Evolutionary conservation across 139 green algal species (phyloP).

Genomic region (Tetradesmus obliquus): DNA sequence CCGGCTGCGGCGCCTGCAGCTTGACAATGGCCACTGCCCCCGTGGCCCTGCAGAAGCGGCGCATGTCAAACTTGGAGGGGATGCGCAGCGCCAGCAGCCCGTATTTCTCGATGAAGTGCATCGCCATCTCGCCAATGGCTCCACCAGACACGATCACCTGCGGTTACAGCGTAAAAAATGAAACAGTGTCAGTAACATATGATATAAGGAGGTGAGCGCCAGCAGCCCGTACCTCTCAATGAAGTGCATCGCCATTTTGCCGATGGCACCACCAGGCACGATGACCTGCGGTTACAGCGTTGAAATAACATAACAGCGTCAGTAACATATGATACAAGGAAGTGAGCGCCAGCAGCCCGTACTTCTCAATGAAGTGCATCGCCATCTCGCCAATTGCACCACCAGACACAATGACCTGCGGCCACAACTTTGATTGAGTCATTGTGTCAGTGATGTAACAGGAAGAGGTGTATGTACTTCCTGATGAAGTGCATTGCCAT

Average conservation of each 20-base stretch:
- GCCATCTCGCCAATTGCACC: constrained; percentile 86
- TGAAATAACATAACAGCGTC: not conserved
- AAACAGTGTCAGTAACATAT: not conserved
- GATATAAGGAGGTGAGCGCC: constrained; percentile 50
- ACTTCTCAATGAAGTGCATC: constrained; percentile 98
- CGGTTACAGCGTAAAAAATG: not conserved
- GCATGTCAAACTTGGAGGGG: constrained; percentile 98
- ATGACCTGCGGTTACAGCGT: not conserved
- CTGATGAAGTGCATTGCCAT: constrained; percentile 99
- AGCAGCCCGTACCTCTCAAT: constrained; percentile 92
- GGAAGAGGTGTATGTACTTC: constrained; percentile 81
- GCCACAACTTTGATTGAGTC: not conserved
- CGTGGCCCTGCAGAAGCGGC: constrained; percentile 94
- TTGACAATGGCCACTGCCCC: constrained; percentile 73
- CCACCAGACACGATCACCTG: constrained; percentile 86
- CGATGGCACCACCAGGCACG: not conserved
- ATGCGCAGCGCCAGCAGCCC: constrained; percentile 84
- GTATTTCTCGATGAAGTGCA: constrained; percentile 98
- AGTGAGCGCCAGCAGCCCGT: constrained; percentile 77
- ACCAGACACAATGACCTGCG: too few species aligned
- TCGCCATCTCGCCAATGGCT: constrained; percentile 88
- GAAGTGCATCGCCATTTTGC: constrained; percentile 99
- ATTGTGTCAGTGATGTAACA: not conserved
- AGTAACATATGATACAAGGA: not conserved
- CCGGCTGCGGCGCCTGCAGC: constrained; percentile 70